These are phyloP conservation scores for Eucalyptus pauciflora DNA, from an alignment of 345 rosid genomes.

Conservation along the genomic window DNA sequence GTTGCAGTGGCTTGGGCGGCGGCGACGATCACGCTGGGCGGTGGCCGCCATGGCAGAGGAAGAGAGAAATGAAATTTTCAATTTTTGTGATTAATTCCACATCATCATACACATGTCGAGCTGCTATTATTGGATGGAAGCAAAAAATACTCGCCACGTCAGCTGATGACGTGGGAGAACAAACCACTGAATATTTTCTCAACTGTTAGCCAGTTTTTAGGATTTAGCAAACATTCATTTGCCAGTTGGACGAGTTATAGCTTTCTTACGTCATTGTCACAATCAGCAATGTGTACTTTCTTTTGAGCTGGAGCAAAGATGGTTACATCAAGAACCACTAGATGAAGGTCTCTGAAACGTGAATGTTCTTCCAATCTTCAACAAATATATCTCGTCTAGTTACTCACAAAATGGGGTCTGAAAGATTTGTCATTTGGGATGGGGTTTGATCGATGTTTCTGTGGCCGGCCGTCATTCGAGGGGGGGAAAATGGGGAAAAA, in stretches of 20 bases:
- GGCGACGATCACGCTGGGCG: no score
- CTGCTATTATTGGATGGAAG: no score
- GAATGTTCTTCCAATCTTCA: not conserved
- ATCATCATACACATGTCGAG: no score
- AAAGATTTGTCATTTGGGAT: not conserved
- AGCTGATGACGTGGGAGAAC: no score
- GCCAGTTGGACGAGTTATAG: not conserved
- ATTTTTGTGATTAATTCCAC: no score
- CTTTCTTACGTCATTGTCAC: not conserved
- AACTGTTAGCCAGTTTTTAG: not conserved
- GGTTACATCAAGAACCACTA: not conserved
- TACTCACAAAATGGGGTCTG: not conserved
- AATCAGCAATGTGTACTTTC: not conserved
- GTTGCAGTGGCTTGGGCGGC: no score
- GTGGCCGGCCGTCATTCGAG: not conserved
- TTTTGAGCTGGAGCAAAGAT: not conserved
- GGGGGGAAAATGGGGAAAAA: not conserved
- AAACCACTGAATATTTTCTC: no score
- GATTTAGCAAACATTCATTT: not conserved
- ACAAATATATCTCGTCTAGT: not conserved
- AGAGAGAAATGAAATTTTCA: no score
- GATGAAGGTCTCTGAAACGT: not conserved
- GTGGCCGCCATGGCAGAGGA: no score
- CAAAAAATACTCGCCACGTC: no score
- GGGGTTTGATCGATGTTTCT: not conserved